Percentiles rank a stretch among this genome's conserved stretches.
These are phyloP conservation scores for Trypanosoma lewisi DNA, from an alignment of 208 protist genomes.

Conservation along the genomic window DNA sequence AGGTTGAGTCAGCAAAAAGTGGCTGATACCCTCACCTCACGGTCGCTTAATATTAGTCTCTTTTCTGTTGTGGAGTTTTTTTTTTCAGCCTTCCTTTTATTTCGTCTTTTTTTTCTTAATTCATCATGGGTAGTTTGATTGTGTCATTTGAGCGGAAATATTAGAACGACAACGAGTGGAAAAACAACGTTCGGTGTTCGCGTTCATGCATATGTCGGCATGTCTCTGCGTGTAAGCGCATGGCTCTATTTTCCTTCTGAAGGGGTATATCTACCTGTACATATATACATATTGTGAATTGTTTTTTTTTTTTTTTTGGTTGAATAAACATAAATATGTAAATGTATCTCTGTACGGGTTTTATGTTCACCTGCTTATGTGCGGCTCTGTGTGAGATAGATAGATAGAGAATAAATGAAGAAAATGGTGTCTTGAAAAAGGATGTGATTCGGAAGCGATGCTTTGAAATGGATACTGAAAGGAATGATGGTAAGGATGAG, in stretches of 20 bases:
- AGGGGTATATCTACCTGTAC: not conserved
- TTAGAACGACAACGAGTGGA: too few species aligned
- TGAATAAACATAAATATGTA: too few species aligned
- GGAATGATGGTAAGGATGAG: not conserved
- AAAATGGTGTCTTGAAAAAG: too few species aligned
- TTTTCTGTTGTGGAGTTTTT: conserved; percentile 22
- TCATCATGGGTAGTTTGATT: too few species aligned
- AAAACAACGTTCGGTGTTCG: too few species aligned
- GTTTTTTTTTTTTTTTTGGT: conserved; percentile 6
- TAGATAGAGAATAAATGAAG: not conserved
- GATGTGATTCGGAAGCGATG: too few species aligned
- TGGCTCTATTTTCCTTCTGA: not conserved
- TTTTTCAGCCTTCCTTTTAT: conserved; percentile 1
- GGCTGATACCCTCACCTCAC: not conserved
- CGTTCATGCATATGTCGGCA: too few species aligned
- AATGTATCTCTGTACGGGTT: not conserved
- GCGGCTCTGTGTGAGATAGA: not conserved
- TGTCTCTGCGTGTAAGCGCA: too few species aligned
- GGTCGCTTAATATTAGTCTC: not conserved
- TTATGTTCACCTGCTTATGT: not conserved
- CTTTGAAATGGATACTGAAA: not conserved
- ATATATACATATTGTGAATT: not conserved
- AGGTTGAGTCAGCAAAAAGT: not conserved
- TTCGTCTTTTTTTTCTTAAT: not conserved
- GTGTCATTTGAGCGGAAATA: too few species aligned